phyloP scores from a whole-genome alignment of 2,329 filamentous ascomycete genomes.

The Coniochaeta pulveracea region DNA sequence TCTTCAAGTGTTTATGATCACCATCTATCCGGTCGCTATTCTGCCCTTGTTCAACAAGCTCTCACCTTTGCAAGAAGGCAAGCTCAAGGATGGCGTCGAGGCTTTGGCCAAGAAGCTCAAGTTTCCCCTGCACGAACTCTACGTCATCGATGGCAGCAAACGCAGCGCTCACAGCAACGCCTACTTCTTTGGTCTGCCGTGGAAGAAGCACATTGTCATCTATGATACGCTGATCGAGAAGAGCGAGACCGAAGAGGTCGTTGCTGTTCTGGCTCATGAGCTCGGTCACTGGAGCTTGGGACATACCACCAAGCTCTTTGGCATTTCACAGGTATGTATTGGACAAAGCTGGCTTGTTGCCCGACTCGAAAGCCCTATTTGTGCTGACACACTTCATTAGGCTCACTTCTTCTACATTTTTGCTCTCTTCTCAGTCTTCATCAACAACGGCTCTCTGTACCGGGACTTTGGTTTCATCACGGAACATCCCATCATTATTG shows the following conservation, averaged over 20 bases:
- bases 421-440: conserved; percentile 89
- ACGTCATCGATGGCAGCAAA: conserved; percentile 91
- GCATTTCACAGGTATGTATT: conserved; percentile 61
- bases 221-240: conserved; percentile 97
- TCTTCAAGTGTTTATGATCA: conserved; percentile 89
- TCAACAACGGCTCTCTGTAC: conserved; percentile 90
- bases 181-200: conserved; percentile 94
- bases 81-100: conserved; percentile 82
- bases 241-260: conserved; percentile 82
- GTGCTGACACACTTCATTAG: conserved; percentile 27
- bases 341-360: too few relatives aligned
- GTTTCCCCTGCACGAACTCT: conserved; percentile 85
- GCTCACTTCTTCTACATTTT: conserved; percentile 96
- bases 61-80: conserved; percentile 77
- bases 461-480: conserved; percentile 78
- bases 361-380: too few relatives aligned
- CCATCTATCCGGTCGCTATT: conserved; percentile 90
- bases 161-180: conserved; percentile 81
- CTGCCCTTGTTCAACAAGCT: conserved; percentile 97
- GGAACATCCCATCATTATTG: conserved; percentile 85
- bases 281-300: conserved; percentile 94
- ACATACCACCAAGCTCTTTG: conserved; percentile 86
- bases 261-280: conserved; percentile 90
- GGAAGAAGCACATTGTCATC: conserved; percentile 99
- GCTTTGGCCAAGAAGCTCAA: conserved; percentile 69